phyloP scores from a whole-genome alignment of 768 basidiomycete genomes.

The Dentipellis fragilis region DNA sequence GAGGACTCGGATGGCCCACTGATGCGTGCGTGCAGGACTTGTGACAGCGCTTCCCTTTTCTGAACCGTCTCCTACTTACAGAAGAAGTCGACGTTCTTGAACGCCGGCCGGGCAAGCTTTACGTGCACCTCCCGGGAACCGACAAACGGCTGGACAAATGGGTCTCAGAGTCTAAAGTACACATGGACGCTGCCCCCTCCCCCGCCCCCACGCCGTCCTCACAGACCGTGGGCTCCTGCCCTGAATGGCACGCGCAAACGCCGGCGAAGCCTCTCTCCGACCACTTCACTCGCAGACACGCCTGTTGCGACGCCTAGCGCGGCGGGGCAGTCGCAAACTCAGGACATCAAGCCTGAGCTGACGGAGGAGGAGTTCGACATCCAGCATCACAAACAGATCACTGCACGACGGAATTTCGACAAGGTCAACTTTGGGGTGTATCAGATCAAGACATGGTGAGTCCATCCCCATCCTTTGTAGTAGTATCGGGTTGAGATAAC shows the following conservation, averaged over 20 bases:
- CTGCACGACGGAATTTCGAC: constrained; percentile 75
- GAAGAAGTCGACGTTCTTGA: constrained; percentile 44
- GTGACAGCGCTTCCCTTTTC: no score
- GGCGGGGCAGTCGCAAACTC: constrained; percentile 8
- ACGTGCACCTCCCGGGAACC: constrained; percentile 62
- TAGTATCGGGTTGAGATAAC: no score
- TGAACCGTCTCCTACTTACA: constrained; percentile 14
- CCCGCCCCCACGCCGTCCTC: constrained; percentile 16
- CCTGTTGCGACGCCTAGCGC: constrained; percentile 6
- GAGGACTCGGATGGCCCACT: no score
- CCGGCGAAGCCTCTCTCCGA: constrained; percentile 4
- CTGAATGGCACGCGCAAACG: constrained; percentile 19
- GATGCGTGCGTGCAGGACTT: no score
- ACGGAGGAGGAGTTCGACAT: constrained; percentile 66
- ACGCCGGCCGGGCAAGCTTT: constrained; percentile 39
- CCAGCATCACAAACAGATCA: constrained; percentile 55
- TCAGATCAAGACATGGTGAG: constrained; percentile 84
- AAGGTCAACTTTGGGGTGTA: constrained; percentile 78
- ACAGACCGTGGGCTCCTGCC: constrained; percentile 9
- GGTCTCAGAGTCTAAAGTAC: constrained; percentile 40
- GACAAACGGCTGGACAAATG: constrained; percentile 75
- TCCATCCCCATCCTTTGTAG: constrained; percentile 8
- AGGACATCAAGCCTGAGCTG: constrained; percentile 22
- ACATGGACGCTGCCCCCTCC: constrained; percentile 12
- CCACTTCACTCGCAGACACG: constrained; percentile 1